Conservation (phyloP, 495 filamentous ascomycete genomes). For the Rostrohypoxylon terebratum region DNA sequence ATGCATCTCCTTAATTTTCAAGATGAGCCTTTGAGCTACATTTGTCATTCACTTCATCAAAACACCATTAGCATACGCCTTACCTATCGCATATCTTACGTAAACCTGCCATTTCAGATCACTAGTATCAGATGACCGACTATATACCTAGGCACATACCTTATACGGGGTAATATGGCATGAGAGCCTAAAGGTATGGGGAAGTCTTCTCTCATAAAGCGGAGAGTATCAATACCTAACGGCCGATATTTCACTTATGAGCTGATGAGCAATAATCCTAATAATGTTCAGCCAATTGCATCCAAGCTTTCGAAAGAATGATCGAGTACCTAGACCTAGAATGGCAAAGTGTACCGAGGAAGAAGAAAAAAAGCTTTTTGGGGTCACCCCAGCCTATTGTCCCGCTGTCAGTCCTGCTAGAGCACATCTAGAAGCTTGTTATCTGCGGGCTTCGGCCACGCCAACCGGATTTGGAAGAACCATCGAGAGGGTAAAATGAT, state of each 20-base stretch:
- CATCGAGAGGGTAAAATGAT: neutral
- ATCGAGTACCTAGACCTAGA: neutral
- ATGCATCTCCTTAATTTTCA: too few relatives aligned
- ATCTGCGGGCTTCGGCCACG: conserved; percentile 20
- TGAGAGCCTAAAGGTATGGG: too few relatives aligned
- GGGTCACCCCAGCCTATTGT: neutral
- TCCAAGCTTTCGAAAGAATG: neutral
- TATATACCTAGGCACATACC: too few relatives aligned
- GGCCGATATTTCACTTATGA: too few relatives aligned
- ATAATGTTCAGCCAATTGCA: neutral
- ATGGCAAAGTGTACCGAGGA: neutral
- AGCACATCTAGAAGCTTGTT: conserved; percentile 23
- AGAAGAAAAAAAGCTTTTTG: neutral
- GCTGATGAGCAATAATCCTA: neutral
- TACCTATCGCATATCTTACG: neutral
- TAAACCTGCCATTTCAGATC: neutral
- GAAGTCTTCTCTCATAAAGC: neutral
- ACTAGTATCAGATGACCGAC: neutral
- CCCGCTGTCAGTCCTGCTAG: neutral
- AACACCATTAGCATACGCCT: too few relatives aligned
- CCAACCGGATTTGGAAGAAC: conserved; percentile 31
- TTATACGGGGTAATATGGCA: too few relatives aligned
- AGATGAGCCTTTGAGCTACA: neutral
- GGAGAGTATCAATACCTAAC: neutral
- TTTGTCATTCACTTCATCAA: neutral